Evolutionary conservation across 768 basidiomycete genomes (phyloP).

Genomic region (Mrakia hoshinonis): DNA sequence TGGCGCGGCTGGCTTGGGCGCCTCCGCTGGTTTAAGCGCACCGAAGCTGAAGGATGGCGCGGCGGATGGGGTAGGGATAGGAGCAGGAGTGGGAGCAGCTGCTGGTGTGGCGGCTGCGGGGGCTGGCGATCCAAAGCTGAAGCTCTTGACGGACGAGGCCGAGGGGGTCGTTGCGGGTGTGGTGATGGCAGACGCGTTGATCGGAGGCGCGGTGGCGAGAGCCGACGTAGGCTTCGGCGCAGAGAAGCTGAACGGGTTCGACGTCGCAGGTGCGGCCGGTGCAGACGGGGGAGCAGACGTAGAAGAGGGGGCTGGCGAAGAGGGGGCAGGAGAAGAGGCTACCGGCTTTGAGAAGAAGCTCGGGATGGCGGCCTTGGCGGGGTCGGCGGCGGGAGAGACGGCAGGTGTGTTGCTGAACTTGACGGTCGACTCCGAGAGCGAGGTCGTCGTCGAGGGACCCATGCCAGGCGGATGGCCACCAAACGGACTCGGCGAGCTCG

Average conservation of each 20-base stretch:
- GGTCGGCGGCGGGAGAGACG: not conserved
- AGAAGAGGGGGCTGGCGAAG: not conserved
- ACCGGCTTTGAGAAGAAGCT: conserved; percentile 19
- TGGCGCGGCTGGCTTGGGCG: not conserved
- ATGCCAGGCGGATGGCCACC: not conserved
- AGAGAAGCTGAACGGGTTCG: conserved; percentile 6
- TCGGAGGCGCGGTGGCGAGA: not conserved
- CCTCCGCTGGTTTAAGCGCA: not conserved
- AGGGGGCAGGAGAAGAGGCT: not conserved
- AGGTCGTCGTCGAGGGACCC: not conserved
- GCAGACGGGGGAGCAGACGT: not conserved
- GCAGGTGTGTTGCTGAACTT: not conserved
- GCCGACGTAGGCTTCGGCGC: not conserved
- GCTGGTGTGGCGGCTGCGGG: not conserved
- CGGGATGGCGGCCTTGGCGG: conserved; percentile 1
- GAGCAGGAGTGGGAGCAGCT: not conserved
- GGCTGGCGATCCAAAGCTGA: conserved; percentile 21
- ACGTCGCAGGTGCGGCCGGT: not conserved
- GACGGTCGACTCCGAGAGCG: not conserved
- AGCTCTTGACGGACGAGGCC: not conserved
- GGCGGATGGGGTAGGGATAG: not conserved
- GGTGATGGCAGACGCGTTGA: not conserved
- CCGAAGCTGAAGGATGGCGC: conserved; percentile 9
- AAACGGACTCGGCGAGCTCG: not conserved
- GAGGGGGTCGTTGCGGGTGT: not conserved